phyloP scores from a whole-genome alignment of 345 rosid species.

The Zanthoxylum bungeanum region DNA sequence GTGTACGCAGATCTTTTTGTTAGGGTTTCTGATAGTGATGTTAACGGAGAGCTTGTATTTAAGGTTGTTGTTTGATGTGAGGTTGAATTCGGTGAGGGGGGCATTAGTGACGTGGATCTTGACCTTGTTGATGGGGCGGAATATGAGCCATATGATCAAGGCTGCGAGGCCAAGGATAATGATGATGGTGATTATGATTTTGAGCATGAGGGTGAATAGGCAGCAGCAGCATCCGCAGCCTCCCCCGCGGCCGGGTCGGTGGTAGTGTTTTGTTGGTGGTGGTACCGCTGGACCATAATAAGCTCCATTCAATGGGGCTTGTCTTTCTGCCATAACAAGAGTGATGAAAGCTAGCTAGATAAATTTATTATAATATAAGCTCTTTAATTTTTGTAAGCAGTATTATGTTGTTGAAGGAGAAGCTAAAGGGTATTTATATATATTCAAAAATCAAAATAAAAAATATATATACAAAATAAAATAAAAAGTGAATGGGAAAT shows the following conservation, averaged over 20 bases:
- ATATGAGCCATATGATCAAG: slow-evolving; percentile 55
- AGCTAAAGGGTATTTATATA: not conserved
- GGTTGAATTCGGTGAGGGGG: slow-evolving; percentile 48
- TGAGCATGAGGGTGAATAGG: slow-evolving; percentile 44
- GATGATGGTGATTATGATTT: slow-evolving; percentile 35
- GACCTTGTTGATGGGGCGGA: slow-evolving; percentile 51
- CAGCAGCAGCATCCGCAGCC: slow-evolving; percentile 61
- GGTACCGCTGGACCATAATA: slow-evolving; percentile 71
- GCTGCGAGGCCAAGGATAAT: slow-evolving; percentile 44
- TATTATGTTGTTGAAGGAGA: not conserved
- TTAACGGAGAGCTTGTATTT: slow-evolving; percentile 42
- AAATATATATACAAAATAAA: no score
- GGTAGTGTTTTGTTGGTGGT: slow-evolving; percentile 40
- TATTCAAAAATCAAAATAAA: not conserved
- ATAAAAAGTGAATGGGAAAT: not conserved
- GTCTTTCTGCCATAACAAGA: slow-evolving; percentile 49
- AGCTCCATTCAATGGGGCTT: slow-evolving; percentile 55
- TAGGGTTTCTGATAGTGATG: slow-evolving; percentile 60
- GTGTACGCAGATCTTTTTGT: slow-evolving; percentile 51
- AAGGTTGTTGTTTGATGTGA: slow-evolving; percentile 28
- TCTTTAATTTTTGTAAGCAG: no score
- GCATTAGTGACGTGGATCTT: slow-evolving; percentile 49
- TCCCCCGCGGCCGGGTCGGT: slow-evolving; percentile 44
- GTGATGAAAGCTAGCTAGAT: not conserved
- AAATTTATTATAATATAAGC: no score